phyloP scores from a whole-genome alignment of 345 rosid species.

The Firmiana major region DNA sequence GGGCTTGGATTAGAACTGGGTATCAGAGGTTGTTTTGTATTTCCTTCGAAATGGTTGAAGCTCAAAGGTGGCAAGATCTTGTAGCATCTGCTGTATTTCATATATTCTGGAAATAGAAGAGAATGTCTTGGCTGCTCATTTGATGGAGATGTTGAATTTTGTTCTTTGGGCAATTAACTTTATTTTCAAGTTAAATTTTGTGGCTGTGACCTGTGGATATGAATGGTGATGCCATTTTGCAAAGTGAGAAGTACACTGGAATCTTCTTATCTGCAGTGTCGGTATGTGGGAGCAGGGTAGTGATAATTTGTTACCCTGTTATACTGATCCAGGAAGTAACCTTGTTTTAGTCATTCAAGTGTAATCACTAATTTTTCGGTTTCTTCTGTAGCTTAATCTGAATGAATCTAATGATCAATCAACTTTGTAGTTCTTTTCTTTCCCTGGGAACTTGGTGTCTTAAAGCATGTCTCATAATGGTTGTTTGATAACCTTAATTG shows the following conservation, averaged over 20 bases:
- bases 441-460: not conserved
- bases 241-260: not conserved
- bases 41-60: constrained; percentile 10
- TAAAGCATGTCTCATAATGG: not conserved
- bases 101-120: not conserved
- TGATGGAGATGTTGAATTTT: not conserved
- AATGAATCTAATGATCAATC: constrained; percentile 1
- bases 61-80: not conserved
- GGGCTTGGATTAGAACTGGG: not conserved
- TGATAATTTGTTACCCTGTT: not conserved
- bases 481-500: not conserved
- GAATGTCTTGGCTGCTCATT: not conserved
- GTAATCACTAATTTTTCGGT: not conserved
- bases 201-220: not conserved
- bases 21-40: not conserved
- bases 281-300: constrained; percentile 18
- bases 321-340: not conserved
- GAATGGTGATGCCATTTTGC: not conserved
- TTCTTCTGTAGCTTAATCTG: not conserved
- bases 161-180: not conserved
- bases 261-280: not conserved
- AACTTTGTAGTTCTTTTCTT: not conserved
- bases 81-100: not conserved
- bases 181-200: not conserved
- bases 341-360: not conserved